These are phyloP conservation scores for Eutrema japonicum DNA, from an alignment of 345 rosid genomes.

Conservation along the genomic window DNA sequence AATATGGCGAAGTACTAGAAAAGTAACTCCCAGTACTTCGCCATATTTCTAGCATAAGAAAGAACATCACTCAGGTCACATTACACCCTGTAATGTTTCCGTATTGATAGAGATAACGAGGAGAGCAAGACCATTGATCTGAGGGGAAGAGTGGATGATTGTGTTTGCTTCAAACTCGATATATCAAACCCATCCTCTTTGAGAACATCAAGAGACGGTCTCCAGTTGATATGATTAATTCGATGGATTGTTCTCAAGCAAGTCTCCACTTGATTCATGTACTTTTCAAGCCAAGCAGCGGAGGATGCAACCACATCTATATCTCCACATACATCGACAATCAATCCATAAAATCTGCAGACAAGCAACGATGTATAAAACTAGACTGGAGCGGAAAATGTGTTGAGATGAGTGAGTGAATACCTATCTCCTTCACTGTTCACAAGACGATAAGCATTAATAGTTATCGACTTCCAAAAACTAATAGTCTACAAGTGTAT, in stretches of 20 bases:
- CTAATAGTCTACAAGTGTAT: too few relatives aligned
- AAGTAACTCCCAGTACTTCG: too few relatives aligned
- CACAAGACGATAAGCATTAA: conserved; percentile 83
- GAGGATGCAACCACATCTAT: conserved; percentile 89
- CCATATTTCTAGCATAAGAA: conserved; percentile 41
- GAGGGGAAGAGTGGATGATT: conserved; percentile 54
- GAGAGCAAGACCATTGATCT: conserved; percentile 61
- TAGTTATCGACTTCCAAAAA: too few relatives aligned
- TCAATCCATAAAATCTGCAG: conserved; percentile 81
- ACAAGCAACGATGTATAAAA: background rate
- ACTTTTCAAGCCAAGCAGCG: conserved; percentile 96
- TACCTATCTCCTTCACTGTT: conserved; percentile 95
- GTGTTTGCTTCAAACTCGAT: conserved; percentile 50
- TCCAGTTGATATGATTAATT: conserved; percentile 78
- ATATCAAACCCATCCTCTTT: conserved; percentile 86
- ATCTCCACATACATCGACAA: conserved; percentile 88
- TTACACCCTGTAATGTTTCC: background rate
- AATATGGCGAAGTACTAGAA: too few relatives aligned
- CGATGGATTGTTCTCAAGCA: conserved; percentile 59
- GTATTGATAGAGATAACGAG: background rate
- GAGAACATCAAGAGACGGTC: conserved; percentile 83
- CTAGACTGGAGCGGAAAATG: background rate
- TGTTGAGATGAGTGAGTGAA: background rate
- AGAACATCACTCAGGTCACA: conserved; percentile 2
- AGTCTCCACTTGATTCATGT: conserved; percentile 63